Conservation (phyloP, 23 red algal genomes). For the Cyanidium caldarium region DNA sequence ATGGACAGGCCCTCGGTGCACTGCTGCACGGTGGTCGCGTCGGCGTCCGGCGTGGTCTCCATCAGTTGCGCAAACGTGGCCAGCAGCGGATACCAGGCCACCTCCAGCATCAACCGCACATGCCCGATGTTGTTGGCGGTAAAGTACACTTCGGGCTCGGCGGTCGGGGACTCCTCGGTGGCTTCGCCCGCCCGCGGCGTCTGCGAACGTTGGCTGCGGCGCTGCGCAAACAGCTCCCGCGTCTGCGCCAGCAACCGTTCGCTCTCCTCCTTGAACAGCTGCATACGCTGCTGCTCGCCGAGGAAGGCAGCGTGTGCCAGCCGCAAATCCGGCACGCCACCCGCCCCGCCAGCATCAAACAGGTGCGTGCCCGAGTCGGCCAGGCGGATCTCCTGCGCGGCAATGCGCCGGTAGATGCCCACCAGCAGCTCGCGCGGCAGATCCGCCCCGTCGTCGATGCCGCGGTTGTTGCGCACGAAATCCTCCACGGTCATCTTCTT, state of each 20-base stretch:
- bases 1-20: conserved; percentile 56
- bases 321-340: background rate
- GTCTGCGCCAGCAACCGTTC: conserved; percentile 70
- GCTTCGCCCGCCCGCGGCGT: background rate
- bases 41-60: conserved; percentile 34
- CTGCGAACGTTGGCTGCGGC: conserved; percentile 7
- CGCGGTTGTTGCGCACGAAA: conserved; percentile 90
- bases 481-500: conserved; percentile 96
- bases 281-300: conserved; percentile 6
- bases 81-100: conserved; percentile 59
- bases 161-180: background rate
- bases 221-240: conserved; percentile 40
- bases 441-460: conserved; percentile 96
- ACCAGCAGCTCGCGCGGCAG: conserved; percentile 45
- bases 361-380: background rate
- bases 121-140: conserved; percentile 63
- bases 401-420: conserved; percentile 70
- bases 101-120: conserved; percentile 81
- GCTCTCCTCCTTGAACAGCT: conserved; percentile 57
- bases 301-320: background rate
- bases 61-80: conserved; percentile 58
- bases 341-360: too few species aligned
- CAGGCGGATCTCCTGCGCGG: conserved; percentile 49
- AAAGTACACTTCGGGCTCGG: conserved; percentile 59
- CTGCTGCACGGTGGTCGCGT: conserved; percentile 20